Evolutionary conservation across 2,329 filamentous ascomycete genomes (phyloP).

Genomic region (Diaporthe amygdali): DNA sequence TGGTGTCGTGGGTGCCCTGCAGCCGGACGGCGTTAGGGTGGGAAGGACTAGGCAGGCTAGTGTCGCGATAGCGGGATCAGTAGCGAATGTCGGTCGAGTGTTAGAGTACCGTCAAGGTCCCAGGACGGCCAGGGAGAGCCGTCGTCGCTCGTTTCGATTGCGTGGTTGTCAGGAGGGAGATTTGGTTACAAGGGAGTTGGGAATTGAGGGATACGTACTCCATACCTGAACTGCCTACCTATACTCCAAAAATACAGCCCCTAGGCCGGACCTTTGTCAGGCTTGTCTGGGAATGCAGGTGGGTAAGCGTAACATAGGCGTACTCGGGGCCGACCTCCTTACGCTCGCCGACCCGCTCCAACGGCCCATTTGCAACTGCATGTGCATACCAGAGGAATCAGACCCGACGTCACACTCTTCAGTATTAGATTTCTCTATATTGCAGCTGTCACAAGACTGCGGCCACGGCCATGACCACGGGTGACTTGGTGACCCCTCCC

Average conservation of each 20-base stretch:
- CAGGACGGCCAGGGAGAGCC: neutral
- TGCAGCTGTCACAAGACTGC: neutral
- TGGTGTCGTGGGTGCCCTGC: neutral
- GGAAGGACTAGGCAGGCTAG: neutral
- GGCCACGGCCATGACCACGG: neutral
- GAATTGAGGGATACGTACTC: slow-evolving; percentile 19
- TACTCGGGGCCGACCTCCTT: slow-evolving; percentile 1
- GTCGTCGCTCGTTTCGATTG: slow-evolving; percentile 7
- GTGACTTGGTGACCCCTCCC: neutral
- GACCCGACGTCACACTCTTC: neutral
- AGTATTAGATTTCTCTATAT: neutral
- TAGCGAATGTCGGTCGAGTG: neutral
- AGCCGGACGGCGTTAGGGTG: neutral
- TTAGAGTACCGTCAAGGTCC: slow-evolving; percentile 5
- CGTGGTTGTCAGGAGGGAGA: slow-evolving; percentile 16
- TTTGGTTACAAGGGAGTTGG: slow-evolving; percentile 15
- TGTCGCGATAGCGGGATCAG: slow-evolving; percentile 17
- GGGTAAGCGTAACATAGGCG: neutral
- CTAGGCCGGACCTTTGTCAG: neutral
- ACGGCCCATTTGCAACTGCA: neutral
- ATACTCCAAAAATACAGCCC: slow-evolving; percentile 11
- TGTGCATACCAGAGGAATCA: neutral
- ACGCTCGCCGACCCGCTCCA: neutral
- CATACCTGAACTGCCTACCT: neutral
- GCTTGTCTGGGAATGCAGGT: slow-evolving; percentile 10